Base-by-base conservation (phyloP, 1,284 basidiomycete genomes). In the Apiotrichum sp. region DNA sequence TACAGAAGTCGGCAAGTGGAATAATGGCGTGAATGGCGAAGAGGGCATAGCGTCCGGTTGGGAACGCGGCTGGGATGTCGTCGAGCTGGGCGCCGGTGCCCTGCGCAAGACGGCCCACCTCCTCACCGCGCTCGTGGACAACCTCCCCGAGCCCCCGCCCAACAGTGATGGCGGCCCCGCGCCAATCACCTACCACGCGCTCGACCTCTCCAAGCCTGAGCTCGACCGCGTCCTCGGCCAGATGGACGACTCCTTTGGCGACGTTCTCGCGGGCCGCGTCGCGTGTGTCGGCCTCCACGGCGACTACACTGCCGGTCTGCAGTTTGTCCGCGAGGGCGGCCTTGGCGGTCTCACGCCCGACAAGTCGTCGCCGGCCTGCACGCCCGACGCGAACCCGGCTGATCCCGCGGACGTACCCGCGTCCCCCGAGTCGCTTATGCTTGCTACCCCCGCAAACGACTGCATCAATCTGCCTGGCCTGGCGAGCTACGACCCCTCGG, bases 101-200 rank as follows among this genome's bases (percentile, higher is more conserved):
- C 78, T 96, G 41, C 83, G 89, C 69, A 95, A 97, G 80, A 97
- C 93, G 1, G 90, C 89, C 4, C 86, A 89, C 71, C 81, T 98
- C 53, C 80, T 98, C 35, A 80, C 80, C 16, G 88, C 88, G 1
- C 80, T 97, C 40, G 83, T 89, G 8, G 64, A 44, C 75, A 77
- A 64, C 52, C 62, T 66, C 58, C 53, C 62, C 70, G 80, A 14
- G 11, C 59, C 58, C 53, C 59, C 56, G 53, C 5, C n/a, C 14
- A 40, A 43, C 8, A 14, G 32, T 9, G 49, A 60, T 38, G 46
- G 57, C 22, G 38, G 71, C 59, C 72, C 14, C 3, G 78, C 84
- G 1, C 82, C 84, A 9, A 84, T 89, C 67, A 88, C 85, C 1
- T 98, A 96, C 76, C 93, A 89, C 78, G 92, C 93, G 11, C 86